Evolutionary conservation across 2,329 filamentous ascomycete genomes (phyloP), one percentile per base, ranked within the genome.

Genomic region (Ophiosphaerella korrae): DNA sequence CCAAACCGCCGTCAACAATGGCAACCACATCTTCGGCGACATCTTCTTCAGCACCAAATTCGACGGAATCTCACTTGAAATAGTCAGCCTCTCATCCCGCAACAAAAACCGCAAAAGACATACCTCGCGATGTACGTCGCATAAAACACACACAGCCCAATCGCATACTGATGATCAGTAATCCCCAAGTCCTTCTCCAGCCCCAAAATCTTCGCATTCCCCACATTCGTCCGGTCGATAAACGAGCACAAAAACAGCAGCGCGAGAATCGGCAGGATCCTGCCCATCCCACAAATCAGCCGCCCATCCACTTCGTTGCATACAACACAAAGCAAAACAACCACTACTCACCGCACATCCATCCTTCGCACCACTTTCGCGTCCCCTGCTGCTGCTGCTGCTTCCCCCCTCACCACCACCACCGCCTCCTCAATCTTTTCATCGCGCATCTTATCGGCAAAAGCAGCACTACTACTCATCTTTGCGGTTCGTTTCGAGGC

Each of bases 151-250:
- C 84, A 80, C 26, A 89, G 74, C 1, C 85, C 85, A 36, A 83
- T 80, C 41, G 85, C 82, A 68, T 88, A 89, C 63, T 89, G 83
- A 47, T 78, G 73, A 50, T 86, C 82, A 5, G 74, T 81, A 56
- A 90, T 83, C 38, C 63, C 50, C 8, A 70, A 57, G 60, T 86
- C 82, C 1, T 74, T 58, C 58, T 87, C 82, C 12, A 90, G 77
- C 0, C 83, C 82, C 44, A 87, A 78, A 7, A 89, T 84, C 53
- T 84, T 84, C 21, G 86, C 87, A 63, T 89, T 89, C 33, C 87
- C 87, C 33, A 89, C 84, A 65, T 89, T 90, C n/a, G 86, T 88
- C 36, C 88, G 80, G 69, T 89, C 87, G 48, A 84, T 76, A 56
- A 83, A 83, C 1, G 85, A 88, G 72, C 84, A 88, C 8, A 88